Evolutionary conservation across 352 stramenopile genomes (phyloP).

Genomic region (Globisporangium rhizosaccharum): DNA sequence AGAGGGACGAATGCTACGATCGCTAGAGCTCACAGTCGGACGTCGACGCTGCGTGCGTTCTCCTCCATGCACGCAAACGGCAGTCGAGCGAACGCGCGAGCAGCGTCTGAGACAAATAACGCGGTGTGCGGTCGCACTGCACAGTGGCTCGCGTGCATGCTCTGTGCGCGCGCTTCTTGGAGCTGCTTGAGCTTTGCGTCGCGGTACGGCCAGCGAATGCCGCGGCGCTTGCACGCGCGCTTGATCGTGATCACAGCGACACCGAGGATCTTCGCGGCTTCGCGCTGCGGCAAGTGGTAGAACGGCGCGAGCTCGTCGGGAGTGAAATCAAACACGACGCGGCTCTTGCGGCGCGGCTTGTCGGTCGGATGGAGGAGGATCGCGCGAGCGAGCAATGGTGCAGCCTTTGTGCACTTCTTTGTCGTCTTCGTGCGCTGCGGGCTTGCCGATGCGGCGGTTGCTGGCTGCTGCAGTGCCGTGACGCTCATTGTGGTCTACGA

Average conservation of each 20-base stretch:
- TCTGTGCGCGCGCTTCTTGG: conserved; percentile 3
- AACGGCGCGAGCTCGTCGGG: conserved; percentile 27
- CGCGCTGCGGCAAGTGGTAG: conserved; percentile 46
- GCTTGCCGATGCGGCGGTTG: background rate
- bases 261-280: conserved; percentile 21
- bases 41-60: background rate
- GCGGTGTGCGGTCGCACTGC: background rate
- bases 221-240: conserved; percentile 27
- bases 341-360: conserved; percentile 35
- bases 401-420: background rate
- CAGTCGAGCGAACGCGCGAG: conserved; percentile 6
- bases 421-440: background rate
- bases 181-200: conserved; percentile 21
- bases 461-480: background rate
- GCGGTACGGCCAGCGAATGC: conserved; percentile 33
- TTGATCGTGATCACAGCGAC: conserved; percentile 39
- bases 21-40: background rate
- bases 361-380: conserved; percentile 7
- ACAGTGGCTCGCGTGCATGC: too few species aligned
- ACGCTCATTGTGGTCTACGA: background rate
- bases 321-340: conserved; percentile 36
- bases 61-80: conserved; percentile 12
- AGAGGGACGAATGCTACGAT: background rate
- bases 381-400: background rate
- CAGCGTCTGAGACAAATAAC: conserved; percentile 3